phyloP scores from a whole-genome alignment of 2,329 filamentous ascomycete species.

The Aspergillus tamarii region DNA sequence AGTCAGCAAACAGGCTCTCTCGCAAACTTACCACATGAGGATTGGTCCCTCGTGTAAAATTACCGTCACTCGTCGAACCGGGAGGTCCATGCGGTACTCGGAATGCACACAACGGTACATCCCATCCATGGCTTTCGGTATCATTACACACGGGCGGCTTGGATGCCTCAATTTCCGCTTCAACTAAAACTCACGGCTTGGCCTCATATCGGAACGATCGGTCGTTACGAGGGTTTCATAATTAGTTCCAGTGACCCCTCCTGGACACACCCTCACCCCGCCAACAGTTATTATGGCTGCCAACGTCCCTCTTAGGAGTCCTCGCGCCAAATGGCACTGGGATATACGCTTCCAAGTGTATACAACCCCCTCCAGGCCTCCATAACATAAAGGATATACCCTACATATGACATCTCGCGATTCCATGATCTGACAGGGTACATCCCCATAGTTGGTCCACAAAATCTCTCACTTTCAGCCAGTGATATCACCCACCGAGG shows the following conservation, averaged over 20 bases:
- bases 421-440: background rate
- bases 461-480: background rate
- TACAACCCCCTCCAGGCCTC: background rate
- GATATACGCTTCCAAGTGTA: background rate
- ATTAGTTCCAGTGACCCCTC: background rate
- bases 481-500: constrained; percentile 13
- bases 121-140: background rate
- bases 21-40: background rate
- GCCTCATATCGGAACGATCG: background rate
- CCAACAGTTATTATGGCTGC: background rate
- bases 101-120: constrained; percentile 1
- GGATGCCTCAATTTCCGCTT: background rate
- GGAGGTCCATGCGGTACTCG: background rate
- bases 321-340: background rate
- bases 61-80: background rate
- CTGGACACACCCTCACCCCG: background rate
- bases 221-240: background rate
- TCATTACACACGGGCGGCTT: background rate
- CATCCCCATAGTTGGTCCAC: background rate
- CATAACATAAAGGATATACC: background rate
- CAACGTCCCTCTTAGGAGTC: background rate
- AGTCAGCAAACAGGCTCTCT: background rate
- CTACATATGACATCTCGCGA: background rate
- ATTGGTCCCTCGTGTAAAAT: background rate
- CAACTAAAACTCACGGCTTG: background rate